Evolutionary conservation across 1,284 basidiomycete genomes (phyloP), one percentile per base, ranked within the genome.

Genomic region (Megacollybia platyphylla): DNA sequence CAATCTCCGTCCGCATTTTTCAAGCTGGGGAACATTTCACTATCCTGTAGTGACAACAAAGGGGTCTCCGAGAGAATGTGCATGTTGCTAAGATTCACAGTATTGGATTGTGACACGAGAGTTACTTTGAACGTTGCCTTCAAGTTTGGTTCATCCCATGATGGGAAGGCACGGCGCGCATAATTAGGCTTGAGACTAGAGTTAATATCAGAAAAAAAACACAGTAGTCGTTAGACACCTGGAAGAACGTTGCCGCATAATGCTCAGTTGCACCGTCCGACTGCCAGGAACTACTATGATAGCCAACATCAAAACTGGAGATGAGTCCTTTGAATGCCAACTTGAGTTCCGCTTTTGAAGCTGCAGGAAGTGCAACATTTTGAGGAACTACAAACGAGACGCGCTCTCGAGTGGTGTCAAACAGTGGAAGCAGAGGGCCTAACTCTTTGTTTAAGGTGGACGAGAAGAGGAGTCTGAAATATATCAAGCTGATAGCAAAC

Each of bases 141-240:
- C 55, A 96, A 71, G 17, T 79, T 70, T 18, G 94, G 94, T 59
- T 97, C 92, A 58, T 97, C 94, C 87, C 88, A 97, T 60, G 76
- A 84, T 20, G 88, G 88, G 61, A 90, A 87, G 7, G 83, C 81
- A 41, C 77, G 70, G 45, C 92, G 71, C 4, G 91, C 91, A 45
- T 11, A 34, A 34, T 11, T 15, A n/a, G 39, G 17, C 39, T 40
- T n/a, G 18, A 48, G 20, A 32, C 9, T 37, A 35, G 7, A 17
- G 20, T 34, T 10, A 17, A 5, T 32, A 5, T 38, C n/a, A 38
- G 36, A 17, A n/a, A 15, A 9, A 34, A 11, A n/a, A 32, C 31
- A 20, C 7, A 9, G n/a, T 26, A 17, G 8, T 9, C 13, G 17
- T 15, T 28, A 52, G 54, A 44, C 48, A 78, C 82, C 67, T 82